phyloP scores from a whole-genome alignment of 306 rosid genomes.

The Prunus campanulata region DNA sequence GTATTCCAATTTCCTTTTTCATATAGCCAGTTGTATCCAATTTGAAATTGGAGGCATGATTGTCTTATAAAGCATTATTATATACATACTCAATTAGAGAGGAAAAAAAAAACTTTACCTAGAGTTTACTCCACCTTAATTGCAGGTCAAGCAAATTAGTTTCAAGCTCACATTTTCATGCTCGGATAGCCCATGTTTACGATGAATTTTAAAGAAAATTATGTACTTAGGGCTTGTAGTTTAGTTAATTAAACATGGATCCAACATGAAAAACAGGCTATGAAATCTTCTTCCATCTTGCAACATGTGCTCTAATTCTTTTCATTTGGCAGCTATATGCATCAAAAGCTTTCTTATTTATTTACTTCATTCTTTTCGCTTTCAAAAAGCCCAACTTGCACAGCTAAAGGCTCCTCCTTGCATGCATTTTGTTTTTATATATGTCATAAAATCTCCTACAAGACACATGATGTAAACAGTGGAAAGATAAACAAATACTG shows the following conservation, averaged over 20 bases:
- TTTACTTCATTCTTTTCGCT: not conserved
- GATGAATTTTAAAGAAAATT: not conserved
- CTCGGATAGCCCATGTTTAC: not conserved
- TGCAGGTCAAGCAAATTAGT: not conserved
- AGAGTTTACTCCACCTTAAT: not conserved
- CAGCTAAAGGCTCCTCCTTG: not conserved
- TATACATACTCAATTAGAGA: not conserved
- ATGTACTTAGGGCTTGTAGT: not conserved
- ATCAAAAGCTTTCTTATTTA: not conserved
- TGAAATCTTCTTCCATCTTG: not conserved
- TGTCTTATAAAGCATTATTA: not conserved
- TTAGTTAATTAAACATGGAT: not conserved
- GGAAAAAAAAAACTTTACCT: not conserved
- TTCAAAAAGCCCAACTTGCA: not conserved
- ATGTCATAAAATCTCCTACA: not conserved
- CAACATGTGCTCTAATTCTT: not conserved
- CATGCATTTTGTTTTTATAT: not conserved
- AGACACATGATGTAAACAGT: not conserved
- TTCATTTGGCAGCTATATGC: not conserved
- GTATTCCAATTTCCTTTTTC: not conserved
- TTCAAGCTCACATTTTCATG: not conserved
- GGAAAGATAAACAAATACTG: not conserved
- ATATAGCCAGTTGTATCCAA: not conserved
- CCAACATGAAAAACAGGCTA: not conserved
- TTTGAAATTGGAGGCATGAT: not conserved